Conservation (phyloP, 2,329 filamentous ascomycete species). For the Fusarium sp. region DNA sequence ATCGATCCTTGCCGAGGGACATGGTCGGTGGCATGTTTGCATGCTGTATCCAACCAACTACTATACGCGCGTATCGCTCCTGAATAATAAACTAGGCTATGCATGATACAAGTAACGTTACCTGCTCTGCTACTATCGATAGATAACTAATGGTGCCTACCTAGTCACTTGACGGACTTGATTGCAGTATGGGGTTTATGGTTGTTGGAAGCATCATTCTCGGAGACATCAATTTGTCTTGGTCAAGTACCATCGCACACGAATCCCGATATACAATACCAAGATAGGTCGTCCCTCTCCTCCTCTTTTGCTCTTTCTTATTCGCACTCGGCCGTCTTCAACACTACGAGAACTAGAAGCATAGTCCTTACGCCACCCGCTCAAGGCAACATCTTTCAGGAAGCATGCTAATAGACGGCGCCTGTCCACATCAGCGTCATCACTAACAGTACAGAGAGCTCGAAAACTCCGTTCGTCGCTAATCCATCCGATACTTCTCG, state of each 20-base stretch:
- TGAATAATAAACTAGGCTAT: not conserved
- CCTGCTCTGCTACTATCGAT: too few species aligned
- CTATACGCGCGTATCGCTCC: not conserved
- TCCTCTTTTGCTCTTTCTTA: too few species aligned
- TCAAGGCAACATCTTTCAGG: not conserved
- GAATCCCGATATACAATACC: too few species aligned
- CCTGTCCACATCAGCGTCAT: not conserved
- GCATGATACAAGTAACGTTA: conserved; percentile 2
- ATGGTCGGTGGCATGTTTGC: not conserved
- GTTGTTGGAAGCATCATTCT: not conserved
- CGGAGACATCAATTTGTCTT: too few species aligned
- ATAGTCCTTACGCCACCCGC: not conserved
- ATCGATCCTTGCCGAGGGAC: not conserved
- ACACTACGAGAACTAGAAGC: not conserved
- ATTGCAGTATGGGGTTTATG: not conserved
- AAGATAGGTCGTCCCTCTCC: too few species aligned
- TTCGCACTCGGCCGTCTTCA: not conserved
- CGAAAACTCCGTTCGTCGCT: not conserved
- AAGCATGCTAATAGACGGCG: not conserved
- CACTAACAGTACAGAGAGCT: not conserved
- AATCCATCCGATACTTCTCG: conserved; percentile 12
- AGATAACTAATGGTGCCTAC: not conserved
- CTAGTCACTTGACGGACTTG: not conserved
- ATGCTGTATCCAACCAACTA: not conserved
- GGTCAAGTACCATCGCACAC: too few species aligned